Conservation (phyloP, 148 eudicot species). For the Cornus suecica region DNA sequence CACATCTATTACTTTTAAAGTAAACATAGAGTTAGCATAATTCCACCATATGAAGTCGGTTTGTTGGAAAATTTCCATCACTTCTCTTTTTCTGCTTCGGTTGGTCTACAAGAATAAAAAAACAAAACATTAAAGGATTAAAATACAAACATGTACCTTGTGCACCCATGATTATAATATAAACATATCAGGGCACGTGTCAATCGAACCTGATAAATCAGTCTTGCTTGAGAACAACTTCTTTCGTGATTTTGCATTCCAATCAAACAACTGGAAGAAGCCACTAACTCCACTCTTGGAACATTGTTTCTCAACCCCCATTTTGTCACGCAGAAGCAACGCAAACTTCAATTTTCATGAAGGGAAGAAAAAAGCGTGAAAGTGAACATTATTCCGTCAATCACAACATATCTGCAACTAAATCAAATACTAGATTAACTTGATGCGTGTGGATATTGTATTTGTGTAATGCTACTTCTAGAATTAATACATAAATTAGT, state of each 20-base stretch:
- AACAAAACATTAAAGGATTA: not conserved
- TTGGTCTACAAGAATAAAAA: slow-evolving; percentile 47
- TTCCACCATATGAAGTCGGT: slow-evolving; percentile 54
- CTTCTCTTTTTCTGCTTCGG: slow-evolving; percentile 66
- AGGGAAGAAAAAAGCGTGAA: slow-evolving; percentile 2
- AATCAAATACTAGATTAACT: not conserved
- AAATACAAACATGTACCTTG: not conserved
- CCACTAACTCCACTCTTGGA: slow-evolving; percentile 85
- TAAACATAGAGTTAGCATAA: slow-evolving; percentile 7
- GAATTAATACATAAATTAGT: not conserved
- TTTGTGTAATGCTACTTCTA: not conserved
- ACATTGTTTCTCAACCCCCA: slow-evolving; percentile 72
- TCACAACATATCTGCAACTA: slow-evolving; percentile 14
- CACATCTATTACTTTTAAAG: no score
- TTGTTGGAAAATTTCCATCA: slow-evolving; percentile 58
- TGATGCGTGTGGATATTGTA: not conserved
- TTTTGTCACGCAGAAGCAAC: slow-evolving; percentile 24
- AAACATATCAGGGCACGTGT: not conserved
- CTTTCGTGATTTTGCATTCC: slow-evolving; percentile 96
- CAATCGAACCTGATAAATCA: slow-evolving; percentile 57
- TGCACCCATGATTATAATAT: not conserved
- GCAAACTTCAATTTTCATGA: slow-evolving; percentile 13
- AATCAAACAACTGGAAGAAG: slow-evolving; percentile 91
- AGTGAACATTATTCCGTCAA: not conserved
- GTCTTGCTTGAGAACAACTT: slow-evolving; percentile 78